Base-by-base conservation (phyloP, 164 flowering plant species). In the Euptelea pleiosperma region DNA sequence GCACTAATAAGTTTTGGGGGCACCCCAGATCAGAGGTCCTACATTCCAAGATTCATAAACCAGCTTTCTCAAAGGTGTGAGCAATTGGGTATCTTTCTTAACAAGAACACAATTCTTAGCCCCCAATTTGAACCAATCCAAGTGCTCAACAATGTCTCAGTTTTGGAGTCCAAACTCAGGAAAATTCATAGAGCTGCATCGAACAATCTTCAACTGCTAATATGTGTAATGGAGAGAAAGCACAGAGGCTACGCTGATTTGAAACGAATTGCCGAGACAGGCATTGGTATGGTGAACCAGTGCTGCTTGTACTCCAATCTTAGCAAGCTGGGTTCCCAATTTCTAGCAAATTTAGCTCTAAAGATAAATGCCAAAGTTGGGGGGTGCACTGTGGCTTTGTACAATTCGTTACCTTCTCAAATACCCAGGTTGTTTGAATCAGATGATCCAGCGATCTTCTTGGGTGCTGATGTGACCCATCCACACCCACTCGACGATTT, bases 401-500 rank as follows among this genome's bases (percentile, higher is more conserved):
- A 74, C 69, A 79, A 82, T 48, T 70, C 98, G 11, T 68, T 89
- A 26, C 96, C 86, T 1, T 71, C 81, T 46, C 95, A 87, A 65
- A 79, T 87, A 24, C 98, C 96, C 0, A 72, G 91, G 40, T 62
- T 89, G 1, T 69, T 87, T 36, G 68, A 61, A 1, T 37, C 21
- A 5, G 77, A 81, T 45, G 88, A 86, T 58, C 89, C 96, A 0
- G 84, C 83, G 55, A 92, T 92, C 54, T 89, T 92, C 58, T 80
- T 92, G 82, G 98, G 98, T 6, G 96, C 98, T 4, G 98, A 92
- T 69, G 98, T 92, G 4, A 89, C 96, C n/a, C 98, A 92, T 66
- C 98, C 98, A 33, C 96, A 87, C 49, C 96, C 94, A 0, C 82
- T 83, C 2, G 96, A 92, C 47, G 98, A 87, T 67, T 65, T 15